Evolutionary conservation across 768 basidiomycete species (phyloP), one percentile per base, ranked within the genome.

Genomic region (Trametes elegans): DNA sequence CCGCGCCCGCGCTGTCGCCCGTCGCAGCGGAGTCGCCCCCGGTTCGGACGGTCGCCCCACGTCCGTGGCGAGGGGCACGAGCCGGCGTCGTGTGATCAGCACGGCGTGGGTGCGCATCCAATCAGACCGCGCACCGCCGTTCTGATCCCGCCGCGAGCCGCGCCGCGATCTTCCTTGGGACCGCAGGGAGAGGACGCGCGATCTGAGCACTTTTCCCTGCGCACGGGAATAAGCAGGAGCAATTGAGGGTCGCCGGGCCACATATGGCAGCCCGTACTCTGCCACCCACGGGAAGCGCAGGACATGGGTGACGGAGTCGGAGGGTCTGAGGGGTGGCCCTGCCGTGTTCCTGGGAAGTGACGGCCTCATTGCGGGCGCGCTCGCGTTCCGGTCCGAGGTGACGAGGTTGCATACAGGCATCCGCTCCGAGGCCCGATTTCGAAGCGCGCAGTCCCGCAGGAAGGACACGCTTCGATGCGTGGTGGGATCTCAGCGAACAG

Each of bases 51-150:
- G 40, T 40, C 40, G 31, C 19, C 29, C 49, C 40, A 42, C 28
- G 28, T 40, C 27, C 13, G 26, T 42, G 31, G 42, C 38, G 14
- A 46, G 49, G 50, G 24, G 16, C 57, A 58, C 57, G 57, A 54
- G 52, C 52, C 52, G 44, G 36, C 35, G 53, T 59, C 57, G 53
- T 58, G 57, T 58, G 57, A 58, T 58, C 57, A 31, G 46, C 41
- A 53, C 56, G 49, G 19, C 49, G 57, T 58, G 47, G 41, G 38
- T 53, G 35, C 57, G 34, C 47, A 45, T 36, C 42, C 41, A 49
- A 49, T 53, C 57, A 53, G 53, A 59, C 47, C 14, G 41, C 42
- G 35, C 32, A 18, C 38, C 29, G 44, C 10, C 38, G 34, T 53
- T 58, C 57, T 58, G 57, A 53, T 58, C 57, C 19, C 21, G 38